Evolutionary conservation across 192 early-diverging fungal genomes (phyloP), one percentile per base, ranked within the genome.

Genomic region (Entrophospora sp.): DNA sequence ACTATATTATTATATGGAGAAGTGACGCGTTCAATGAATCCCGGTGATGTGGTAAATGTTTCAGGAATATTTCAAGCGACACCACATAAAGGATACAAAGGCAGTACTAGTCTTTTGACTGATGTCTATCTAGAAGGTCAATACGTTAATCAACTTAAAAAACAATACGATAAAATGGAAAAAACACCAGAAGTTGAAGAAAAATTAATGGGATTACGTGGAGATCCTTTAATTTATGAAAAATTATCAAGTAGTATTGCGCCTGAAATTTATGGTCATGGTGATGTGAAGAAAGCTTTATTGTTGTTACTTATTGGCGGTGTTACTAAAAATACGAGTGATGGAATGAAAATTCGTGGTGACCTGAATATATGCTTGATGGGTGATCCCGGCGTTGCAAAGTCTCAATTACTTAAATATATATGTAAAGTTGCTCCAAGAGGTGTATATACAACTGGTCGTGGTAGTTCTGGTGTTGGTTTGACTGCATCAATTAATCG

Each of bases 371-470:
- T 97, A 28, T 96, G 92, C 70, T 76, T 99, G 70, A 96, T 99
- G 93, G 96, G 96, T 75, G 96, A 99, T 72, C 96, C 96, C 49
- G 95, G 95, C 71, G 93, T 96, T 44, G 94, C 94, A 68, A 99
- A 99, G 79, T 95, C 93, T 13, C 96, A 99, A 79, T 78, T 99
- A 67, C 75, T 99, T 59, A 93, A 95, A 68, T 94, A 92, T 71
- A 91, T 97, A 34, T 83, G 84, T 71, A 93, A 93, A 71, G 89
- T 90, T 13, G 94, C 96, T 1, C 96, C 96, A 49, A 89, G 95
- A 61, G 93, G 91, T 65, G 90, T 96, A 14, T 97, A 96, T 78
- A 99, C 96, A 13, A 96, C 96, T 3, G 96, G 96, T 63, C 84
- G 90, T 62, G 96, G 96, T 62, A 85, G 81, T 71, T 97, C 95